phyloP scores from a whole-genome alignment of 257 asterid species.

The Solanum sejunctum region DNA sequence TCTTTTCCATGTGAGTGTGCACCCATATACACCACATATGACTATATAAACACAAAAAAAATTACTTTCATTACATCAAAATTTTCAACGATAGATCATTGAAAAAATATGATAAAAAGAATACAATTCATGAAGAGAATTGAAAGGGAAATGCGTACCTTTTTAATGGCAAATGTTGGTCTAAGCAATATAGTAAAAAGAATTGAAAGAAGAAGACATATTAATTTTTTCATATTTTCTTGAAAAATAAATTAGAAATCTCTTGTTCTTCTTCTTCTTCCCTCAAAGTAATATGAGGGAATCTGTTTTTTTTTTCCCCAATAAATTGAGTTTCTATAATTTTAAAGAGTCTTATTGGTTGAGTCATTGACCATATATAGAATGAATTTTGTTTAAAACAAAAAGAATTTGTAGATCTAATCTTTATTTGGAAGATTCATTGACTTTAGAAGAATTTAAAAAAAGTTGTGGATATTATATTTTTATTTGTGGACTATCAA shows the following conservation, averaged over 20 bases:
- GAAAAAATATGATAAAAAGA: not conserved
- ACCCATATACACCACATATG: conserved; percentile 88
- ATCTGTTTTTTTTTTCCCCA: not conserved
- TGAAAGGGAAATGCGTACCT: conserved; percentile 30
- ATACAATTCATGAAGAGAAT: not conserved
- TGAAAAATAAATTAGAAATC: not conserved
- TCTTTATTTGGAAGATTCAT: not conserved
- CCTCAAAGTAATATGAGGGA: conserved; percentile 4
- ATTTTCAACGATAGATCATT: not conserved
- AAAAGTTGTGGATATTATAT: not conserved
- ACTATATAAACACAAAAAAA: conserved; percentile 15
- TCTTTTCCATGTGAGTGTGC: conserved; percentile 62
- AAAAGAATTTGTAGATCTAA: not conserved
- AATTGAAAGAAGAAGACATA: conserved; percentile 41
- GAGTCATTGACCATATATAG: not conserved
- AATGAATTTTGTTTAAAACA: not conserved
- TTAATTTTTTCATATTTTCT: conserved; percentile 18
- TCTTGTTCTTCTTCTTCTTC: not conserved
- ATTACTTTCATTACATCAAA: not conserved
- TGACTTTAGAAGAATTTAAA: not conserved
- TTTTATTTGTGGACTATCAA: not conserved
- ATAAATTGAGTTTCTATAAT: not conserved
- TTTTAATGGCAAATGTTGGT: conserved; percentile 65
- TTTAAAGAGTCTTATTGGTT: not conserved
- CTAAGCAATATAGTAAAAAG: conserved; percentile 30